Percentiles rank a stretch among this genome's conserved stretches.
Conservation (phyloP, 768 basidiomycete genomes). For the Suillus lakei region DNA sequence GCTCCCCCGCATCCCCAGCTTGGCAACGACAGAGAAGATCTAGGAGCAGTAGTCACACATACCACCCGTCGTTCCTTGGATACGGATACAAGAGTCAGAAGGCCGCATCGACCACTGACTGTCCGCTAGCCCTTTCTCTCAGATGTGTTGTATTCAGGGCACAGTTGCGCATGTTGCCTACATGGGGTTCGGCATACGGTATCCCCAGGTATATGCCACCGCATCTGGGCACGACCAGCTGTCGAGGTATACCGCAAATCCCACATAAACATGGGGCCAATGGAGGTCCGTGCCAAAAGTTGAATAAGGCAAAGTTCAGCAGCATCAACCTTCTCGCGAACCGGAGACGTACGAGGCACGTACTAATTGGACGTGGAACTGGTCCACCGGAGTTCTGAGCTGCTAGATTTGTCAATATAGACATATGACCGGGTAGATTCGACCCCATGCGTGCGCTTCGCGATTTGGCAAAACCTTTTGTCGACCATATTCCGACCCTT, state of each 20-base stretch:
- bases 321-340: background rate
- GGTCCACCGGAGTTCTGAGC: no score
- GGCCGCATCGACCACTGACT: slow-evolving; percentile 51
- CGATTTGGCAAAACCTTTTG: no score
- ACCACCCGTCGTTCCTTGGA: no score
- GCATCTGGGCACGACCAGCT: slow-evolving; percentile 55
- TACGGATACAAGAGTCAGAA: slow-evolving; percentile 62
- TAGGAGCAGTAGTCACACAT: background rate
- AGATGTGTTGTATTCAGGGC: slow-evolving; percentile 57
- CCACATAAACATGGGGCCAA: slow-evolving; percentile 48
- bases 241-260: slow-evolving; percentile 63
- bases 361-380: no score
- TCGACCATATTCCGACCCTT: no score
- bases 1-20: slow-evolving; percentile 66
- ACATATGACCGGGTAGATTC: no score
- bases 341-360: no score
- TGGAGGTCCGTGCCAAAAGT: slow-evolving; percentile 14
- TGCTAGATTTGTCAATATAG: no score
- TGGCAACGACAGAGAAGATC: slow-evolving; percentile 1
- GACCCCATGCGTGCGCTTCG: no score
- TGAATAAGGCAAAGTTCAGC: slow-evolving; percentile 29
- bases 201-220: slow-evolving; percentile 59
- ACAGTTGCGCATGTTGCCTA: slow-evolving; percentile 47
- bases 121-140: slow-evolving; percentile 36
- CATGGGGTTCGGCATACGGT: slow-evolving; percentile 48